Base-by-base conservation (phyloP, 176 grass and related monocot species). In the Eremochloa ophiuroides region DNA sequence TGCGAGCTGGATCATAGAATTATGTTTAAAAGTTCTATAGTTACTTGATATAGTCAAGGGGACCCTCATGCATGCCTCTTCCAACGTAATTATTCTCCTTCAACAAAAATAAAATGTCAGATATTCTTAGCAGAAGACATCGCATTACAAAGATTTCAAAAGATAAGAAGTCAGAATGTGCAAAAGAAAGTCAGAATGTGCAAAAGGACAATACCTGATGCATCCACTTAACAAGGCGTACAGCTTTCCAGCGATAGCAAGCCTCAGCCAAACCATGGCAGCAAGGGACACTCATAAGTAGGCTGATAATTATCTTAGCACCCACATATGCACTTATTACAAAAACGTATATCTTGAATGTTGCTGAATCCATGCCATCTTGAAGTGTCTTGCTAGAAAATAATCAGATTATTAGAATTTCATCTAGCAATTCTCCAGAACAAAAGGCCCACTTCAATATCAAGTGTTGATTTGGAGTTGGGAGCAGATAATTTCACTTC, bases 11-110 rank as follows among this genome's bases (percentile, higher is more conserved):
- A 78, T 61, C 31, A 73, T 26, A 46, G 37, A 43, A 81, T 17
- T 33, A 55, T 75, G 41, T 31, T 80, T 73, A 70, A 58, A 82
- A 51, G 16, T 76, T 77, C 35, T 10, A 74, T 20, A 35, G 43
- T 86, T 92, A 97, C 94, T 94, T 92, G 58, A 97, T 87, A 85
- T 89, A 90, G 79, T 94, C 92, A 39, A 84, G 59, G 67, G 85
- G 73, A 39, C 80, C 88, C 86, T 97, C 94, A 62, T 92, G 80
- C 94, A 97, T 90, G 48, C 60, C 89, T 84, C 89, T 88, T 72
- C 94, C 94, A 83, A 97, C 91, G 87, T 87, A 97, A 76, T 94
- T 87, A 40, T 97, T 80, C 76, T 97, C 94, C 94, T 97, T 82
- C 76, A 88, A 59, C 26, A 53, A 62, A 83, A 88, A 30, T 50